Conservation (phyloP, 148 eudicot species). For the Rhododendron mucronatum region DNA sequence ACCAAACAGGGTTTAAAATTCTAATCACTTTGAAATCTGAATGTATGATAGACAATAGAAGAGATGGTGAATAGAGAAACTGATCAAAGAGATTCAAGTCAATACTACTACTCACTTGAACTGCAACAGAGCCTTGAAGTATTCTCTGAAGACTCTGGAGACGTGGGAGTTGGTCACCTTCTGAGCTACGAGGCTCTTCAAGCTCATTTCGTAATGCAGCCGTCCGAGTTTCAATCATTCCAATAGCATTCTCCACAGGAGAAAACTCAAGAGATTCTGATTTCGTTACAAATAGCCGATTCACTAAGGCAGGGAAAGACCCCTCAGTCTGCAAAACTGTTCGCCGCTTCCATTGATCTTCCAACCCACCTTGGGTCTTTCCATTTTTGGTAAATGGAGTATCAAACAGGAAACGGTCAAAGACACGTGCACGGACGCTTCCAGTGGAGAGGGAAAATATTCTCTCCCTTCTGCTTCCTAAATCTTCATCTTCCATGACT, state of each 20-base stretch:
- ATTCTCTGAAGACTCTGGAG: slow-evolving; percentile 98
- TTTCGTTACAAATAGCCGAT: slow-evolving; percentile 76
- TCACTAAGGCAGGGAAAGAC: slow-evolving; percentile 96
- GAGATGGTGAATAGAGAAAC: not conserved
- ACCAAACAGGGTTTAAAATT: not conserved
- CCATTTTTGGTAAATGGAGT: slow-evolving; percentile 99
- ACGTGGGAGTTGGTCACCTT: slow-evolving; percentile 98
- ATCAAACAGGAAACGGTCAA: slow-evolving; percentile 93
- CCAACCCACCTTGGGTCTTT: slow-evolving; percentile 96
- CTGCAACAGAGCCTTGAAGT: slow-evolving; percentile 99
- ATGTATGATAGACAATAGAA: not conserved
- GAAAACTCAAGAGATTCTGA: slow-evolving; percentile 98
- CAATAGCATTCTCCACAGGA: slow-evolving; percentile 98
- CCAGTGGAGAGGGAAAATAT: slow-evolving; percentile 95
- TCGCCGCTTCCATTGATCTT: slow-evolving; percentile 98
- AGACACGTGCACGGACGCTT: slow-evolving; percentile 95
- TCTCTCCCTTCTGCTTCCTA: slow-evolving; percentile 97
- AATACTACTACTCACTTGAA: slow-evolving; percentile 78
- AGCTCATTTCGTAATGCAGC: slow-evolving; percentile 94
- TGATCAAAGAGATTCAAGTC: not conserved
- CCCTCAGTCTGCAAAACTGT: slow-evolving; percentile 96
- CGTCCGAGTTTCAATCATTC: slow-evolving; percentile 98
- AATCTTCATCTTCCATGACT: slow-evolving; percentile 99
- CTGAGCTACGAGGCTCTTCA: slow-evolving; percentile 98
- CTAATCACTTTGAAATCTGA: not conserved